Base-by-base conservation (phyloP, 805 yeast species). In the Torulaspora indica region DNA sequence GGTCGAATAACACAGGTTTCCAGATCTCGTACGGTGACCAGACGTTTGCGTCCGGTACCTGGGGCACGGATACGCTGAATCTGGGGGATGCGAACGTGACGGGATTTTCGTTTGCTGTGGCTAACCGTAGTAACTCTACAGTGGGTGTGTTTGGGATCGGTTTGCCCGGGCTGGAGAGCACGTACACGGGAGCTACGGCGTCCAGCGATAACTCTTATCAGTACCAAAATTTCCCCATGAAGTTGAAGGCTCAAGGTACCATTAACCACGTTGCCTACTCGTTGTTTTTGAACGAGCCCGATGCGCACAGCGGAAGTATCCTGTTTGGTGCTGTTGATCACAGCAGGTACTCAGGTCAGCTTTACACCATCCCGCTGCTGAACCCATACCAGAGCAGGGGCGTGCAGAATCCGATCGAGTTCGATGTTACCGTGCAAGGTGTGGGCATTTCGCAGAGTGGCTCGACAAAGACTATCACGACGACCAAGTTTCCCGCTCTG, bases 71-170 rank as follows among this genome's bases (percentile, higher is more conserved):
- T 56, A 66, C 69, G 31, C 71, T 89, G 4, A 48, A 54, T 2
- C 57, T 89, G 48, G 81, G 79, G 33, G 77, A 75, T 37, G 55
- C 72, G 9, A 64, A 73, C 2, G 47, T 87, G 10, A 56, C 69
- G 0, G 67, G 70, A 44, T 66, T 84, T 24, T 77, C 87, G 4
- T 75, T 89, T 61, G 96, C 95, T 1, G 78, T 88, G 18, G 95
- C 85, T 2, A 78, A 78, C 57, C 61, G 64, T 28, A 76, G 87
- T 1, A 77, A 79, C 48, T 79, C 90, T 3, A 62, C 78, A 7
- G 64, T 64, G 35, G 91, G 95, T 44, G 91, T 86, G 20, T 64
- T 85, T 33, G 89, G 90, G 22, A 77, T 85, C 49, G 91, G 93
- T 8, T 70, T 84, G 40, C 66, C 77, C 4, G 84, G 79, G 10